phyloP scores from a whole-genome alignment of 2,329 filamentous ascomycete genomes.

The Fusarium xylarioides region DNA sequence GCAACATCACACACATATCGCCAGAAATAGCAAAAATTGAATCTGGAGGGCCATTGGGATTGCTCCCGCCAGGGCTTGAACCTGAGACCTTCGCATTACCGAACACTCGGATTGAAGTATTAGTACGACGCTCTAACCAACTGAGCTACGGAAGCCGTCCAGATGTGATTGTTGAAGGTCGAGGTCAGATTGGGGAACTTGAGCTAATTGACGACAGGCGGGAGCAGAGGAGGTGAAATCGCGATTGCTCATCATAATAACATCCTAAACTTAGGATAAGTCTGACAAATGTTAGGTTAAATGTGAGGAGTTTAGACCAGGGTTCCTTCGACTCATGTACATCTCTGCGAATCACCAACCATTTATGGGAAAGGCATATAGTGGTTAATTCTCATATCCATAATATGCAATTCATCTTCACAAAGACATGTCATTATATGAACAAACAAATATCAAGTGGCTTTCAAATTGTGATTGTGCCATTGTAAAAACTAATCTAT shows the following conservation, averaged over 20 bases:
- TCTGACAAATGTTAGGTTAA: too few relatives aligned
- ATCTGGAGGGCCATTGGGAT: constrained; percentile 19
- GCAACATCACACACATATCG: not conserved
- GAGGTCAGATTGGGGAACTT: fast-evolving
- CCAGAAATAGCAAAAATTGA: not conserved
- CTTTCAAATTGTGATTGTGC: constrained; percentile 43
- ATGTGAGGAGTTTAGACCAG: not conserved
- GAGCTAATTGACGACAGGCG: fast-evolving
- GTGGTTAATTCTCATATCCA: not conserved
- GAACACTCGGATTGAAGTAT: constrained; percentile 24
- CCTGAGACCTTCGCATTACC: constrained; percentile 30
- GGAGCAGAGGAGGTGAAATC: not conserved
- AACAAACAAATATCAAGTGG: constrained; percentile 2
- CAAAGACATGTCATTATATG: not conserved
- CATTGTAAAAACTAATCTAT: constrained; percentile 46
- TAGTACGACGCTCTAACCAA: constrained; percentile 34
- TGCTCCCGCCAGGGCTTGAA: constrained; percentile 32
- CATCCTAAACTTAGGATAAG: not conserved
- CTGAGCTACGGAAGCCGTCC: constrained; percentile 33
- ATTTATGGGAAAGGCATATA: too few relatives aligned
- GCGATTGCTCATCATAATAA: not conserved
- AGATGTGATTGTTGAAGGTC: not conserved
- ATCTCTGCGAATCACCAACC: not conserved
- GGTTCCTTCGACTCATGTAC: too few relatives aligned
- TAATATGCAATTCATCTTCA: not conserved